phyloP scores from a whole-genome alignment of 768 basidiomycete genomes.

The Boletellus sp. region DNA sequence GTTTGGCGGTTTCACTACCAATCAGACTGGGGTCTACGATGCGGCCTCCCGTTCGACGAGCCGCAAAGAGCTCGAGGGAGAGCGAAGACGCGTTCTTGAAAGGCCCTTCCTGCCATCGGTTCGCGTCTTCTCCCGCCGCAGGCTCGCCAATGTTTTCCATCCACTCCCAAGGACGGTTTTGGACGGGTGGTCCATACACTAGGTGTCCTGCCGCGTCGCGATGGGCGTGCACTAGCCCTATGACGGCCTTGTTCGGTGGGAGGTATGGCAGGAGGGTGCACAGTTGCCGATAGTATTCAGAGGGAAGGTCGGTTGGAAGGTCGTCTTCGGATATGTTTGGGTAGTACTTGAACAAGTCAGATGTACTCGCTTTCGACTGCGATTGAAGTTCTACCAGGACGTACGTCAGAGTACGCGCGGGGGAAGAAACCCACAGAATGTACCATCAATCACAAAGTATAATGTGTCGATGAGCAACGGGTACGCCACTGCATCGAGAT shows the following conservation, averaged over 20 bases:
- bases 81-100: constrained; percentile 69
- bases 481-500: constrained; percentile 55
- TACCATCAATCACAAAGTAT: constrained; percentile 72
- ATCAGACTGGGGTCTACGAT: constrained; percentile 9
- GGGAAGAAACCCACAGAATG: constrained; percentile 8
- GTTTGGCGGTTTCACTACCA: neutral
- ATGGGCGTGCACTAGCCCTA: constrained; percentile 56
- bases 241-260: constrained; percentile 47
- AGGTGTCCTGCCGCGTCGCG: constrained; percentile 52
- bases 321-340: constrained; percentile 48
- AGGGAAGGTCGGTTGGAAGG: constrained; percentile 53
- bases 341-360: constrained; percentile 64
- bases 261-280: constrained; percentile 55
- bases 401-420: neutral
- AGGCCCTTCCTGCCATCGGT: constrained; percentile 39
- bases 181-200: constrained; percentile 48
- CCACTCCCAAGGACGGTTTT: constrained; percentile 86
- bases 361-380: constrained; percentile 48
- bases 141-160: constrained; percentile 64
- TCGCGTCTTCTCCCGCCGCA: constrained; percentile 40
- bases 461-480: constrained; percentile 71
- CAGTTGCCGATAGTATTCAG: constrained; percentile 55
- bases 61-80: constrained; percentile 67
- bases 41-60: constrained; percentile 62
- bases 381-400: constrained; percentile 51